A percentile compares a stretch with the other conserved stretches of the same genome.
These are phyloP conservation scores for Globisporangium perplexum DNA, from an alignment of 352 stramenopile genomes.

Conservation along the genomic window DNA sequence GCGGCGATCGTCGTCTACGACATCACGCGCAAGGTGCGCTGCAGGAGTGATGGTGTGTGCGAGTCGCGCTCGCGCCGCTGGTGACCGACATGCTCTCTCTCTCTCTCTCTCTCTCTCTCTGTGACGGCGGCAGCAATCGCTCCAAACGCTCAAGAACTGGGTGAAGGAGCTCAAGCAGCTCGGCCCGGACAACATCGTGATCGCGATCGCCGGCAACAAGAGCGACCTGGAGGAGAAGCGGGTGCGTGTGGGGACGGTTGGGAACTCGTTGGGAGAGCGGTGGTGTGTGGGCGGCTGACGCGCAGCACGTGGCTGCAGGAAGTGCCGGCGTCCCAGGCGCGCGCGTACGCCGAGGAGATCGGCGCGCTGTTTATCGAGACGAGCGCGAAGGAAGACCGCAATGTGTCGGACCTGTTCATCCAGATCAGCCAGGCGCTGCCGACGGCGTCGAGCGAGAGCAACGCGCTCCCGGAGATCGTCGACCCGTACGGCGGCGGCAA, in stretches of 20 bases:
- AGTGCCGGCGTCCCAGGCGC: conserved; percentile 78
- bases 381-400: conserved; percentile 92
- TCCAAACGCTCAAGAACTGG: conserved; percentile 94
- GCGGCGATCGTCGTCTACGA: conserved; percentile 98
- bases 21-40: conserved; percentile 88
- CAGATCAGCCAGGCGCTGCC: conserved; percentile 83
- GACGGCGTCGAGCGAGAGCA: conserved; percentile 64
- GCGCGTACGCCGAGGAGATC: conserved; percentile 91
- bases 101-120: no score
- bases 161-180: conserved; percentile 92
- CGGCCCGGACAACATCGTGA: conserved; percentile 91
- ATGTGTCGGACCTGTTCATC: conserved; percentile 93
- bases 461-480: conserved; percentile 80
- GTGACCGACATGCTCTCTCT: conserved; percentile 5
- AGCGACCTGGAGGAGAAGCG: conserved; percentile 88
- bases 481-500: conserved; percentile 80
- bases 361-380: conserved; percentile 92
- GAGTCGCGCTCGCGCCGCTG: background rate
- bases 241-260: conserved; percentile 18
- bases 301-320: conserved; percentile 28
- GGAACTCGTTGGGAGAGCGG: no score
- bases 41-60: conserved; percentile 4
- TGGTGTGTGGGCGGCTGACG: no score
- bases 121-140: conserved; percentile 60
- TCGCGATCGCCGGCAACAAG: conserved; percentile 95